Evolutionary conservation across 495 filamentous ascomycete genomes (phyloP).

Genomic region (Bathelium albidoporum): DNA sequence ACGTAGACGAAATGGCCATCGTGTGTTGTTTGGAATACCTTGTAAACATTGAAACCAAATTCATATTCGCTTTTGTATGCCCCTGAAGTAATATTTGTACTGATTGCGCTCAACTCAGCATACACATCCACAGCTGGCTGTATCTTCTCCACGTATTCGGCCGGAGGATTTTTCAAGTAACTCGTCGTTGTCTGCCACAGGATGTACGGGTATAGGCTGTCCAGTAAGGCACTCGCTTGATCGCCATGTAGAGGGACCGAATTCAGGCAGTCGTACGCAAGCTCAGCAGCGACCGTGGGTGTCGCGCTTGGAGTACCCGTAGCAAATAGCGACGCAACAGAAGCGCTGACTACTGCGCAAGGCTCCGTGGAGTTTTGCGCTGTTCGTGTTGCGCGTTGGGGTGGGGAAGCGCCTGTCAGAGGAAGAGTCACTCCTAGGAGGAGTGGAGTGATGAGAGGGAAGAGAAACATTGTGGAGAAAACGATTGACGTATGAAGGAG

Average conservation of each 20-base stretch:
- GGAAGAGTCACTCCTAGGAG: neutral
- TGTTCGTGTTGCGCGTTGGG: neutral
- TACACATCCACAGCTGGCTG: conserved; percentile 24
- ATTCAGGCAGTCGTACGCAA: conserved; percentile 15
- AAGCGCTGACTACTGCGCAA: neutral
- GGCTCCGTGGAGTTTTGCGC: neutral
- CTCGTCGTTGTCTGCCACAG: conserved; percentile 27
- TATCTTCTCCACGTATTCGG: conserved; percentile 25
- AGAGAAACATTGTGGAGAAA: neutral
- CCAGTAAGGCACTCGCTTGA: conserved; percentile 17
- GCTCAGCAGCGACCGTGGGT: conserved; percentile 13
- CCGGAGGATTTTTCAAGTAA: conserved; percentile 26
- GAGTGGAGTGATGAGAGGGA: neutral
- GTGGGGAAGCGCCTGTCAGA: neutral
- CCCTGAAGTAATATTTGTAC: conserved; percentile 16
- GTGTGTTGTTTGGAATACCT: conserved; percentile 24
- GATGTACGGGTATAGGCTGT: conserved; percentile 21
- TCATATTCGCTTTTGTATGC: conserved; percentile 23
- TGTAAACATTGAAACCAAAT: conserved; percentile 25
- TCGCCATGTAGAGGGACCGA: conserved; percentile 10
- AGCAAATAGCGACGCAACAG: neutral
- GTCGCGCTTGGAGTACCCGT: conserved; percentile 8
- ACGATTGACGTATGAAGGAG: neutral
- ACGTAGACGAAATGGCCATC: conserved; percentile 28
- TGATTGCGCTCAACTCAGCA: conserved; percentile 20